These are phyloP conservation scores for Oldenlandia corymbosa DNA, from an alignment of 257 asterid species.

Conservation along the genomic window DNA sequence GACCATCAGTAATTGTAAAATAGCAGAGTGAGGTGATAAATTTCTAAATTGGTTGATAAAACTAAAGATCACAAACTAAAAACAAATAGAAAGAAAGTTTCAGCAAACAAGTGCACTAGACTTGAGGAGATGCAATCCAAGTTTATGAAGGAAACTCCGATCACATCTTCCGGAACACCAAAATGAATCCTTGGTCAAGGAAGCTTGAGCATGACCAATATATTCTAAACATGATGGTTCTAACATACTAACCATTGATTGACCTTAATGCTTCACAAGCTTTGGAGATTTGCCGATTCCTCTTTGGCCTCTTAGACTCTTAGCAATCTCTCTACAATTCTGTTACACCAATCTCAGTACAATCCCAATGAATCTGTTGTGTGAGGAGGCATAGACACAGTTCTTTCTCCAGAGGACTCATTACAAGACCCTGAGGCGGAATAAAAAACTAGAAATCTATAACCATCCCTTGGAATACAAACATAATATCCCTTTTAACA, in stretches of 20 bases:
- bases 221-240: background rate
- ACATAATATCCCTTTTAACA: too few relatives aligned
- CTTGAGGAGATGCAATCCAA: background rate
- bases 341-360: background rate
- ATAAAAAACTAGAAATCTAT: background rate
- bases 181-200: background rate
- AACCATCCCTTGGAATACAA: too few relatives aligned
- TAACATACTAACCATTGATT: background rate
- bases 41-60: background rate
- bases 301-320: too few relatives aligned
- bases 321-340: too few relatives aligned
- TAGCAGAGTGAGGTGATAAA: background rate
- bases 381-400: background rate
- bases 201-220: too few relatives aligned
- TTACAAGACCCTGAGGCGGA: background rate
- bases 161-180: background rate
- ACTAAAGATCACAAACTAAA: background rate
- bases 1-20: conserved; percentile 1
- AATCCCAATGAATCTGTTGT: too few relatives aligned
- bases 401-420: background rate
- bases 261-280: background rate
- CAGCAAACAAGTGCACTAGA: background rate
- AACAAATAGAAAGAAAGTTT: background rate
- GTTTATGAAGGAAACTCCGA: background rate
- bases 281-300: background rate